Evolutionary conservation across 768 basidiomycete genomes (phyloP), one percentile per base, ranked within the genome.

Genomic region (Lactifluus hygrophoroides): DNA sequence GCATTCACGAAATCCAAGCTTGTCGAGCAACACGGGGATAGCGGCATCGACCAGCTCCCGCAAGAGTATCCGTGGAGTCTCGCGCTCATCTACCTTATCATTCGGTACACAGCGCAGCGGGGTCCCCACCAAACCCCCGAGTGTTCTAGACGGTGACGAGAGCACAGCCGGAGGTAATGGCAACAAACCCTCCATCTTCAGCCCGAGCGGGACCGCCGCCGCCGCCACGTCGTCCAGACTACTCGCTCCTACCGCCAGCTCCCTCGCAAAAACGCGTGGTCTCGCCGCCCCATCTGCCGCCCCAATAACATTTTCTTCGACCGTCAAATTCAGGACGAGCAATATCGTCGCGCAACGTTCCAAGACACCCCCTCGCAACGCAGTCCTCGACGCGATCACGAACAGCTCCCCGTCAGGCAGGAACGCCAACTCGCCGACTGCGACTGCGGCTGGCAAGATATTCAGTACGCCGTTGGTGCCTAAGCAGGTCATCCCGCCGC

Each of bases 401-500:
- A 75, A 73, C 55, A 70, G 70, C 45, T n/a, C n/a, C n/a, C 70
- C 69, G 17, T 61, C 37, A 27, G 46, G 66, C 40, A 52, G 58
- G 32, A 32, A 48, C 40, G 14, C 70, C 60, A 51, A 62, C 44
- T 37, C 49, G n/a, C 28, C 56, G 27, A 32, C 32, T 32, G 48
- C 72, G 5, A 7, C 49, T 1, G 9, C 47, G 7, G 7, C 3
- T 61, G 47, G 67, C 48, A 69, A 69, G 63, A 79, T 84, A 56
- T 85, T 86, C 70, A 81, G 75, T 67, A 77, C 77, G 61, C 78
- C 84, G 5, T 68, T 82, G 16, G 60, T 66, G 35, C 57, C 56
- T 13, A 60, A 42, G 2, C 64, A 34, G 48, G 62, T 68, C 32
- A 50, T 62, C 25, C 57, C 61, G n/a, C 32, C 55, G 2, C 51